Evolutionary conservation across 768 basidiomycete species (phyloP).

Genomic region (Tulasnella sp.): DNA sequence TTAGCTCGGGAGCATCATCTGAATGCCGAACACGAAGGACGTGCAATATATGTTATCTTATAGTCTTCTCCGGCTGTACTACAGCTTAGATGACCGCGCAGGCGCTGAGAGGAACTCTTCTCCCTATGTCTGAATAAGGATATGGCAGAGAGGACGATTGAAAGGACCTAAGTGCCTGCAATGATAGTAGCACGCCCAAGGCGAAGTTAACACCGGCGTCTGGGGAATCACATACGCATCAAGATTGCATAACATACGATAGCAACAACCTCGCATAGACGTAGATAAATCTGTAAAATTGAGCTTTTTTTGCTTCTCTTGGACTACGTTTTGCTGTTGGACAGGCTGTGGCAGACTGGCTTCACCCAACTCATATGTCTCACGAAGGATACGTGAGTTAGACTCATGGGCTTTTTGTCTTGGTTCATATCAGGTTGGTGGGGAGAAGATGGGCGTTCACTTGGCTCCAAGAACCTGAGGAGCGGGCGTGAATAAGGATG

Average conservation of each 20-base stretch:
- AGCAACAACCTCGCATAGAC: not conserved
- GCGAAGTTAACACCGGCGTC: not conserved
- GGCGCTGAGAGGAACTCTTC: not conserved
- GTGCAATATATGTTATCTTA: conserved; percentile 19
- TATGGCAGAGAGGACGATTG: not conserved
- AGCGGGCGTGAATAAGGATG: too few species aligned
- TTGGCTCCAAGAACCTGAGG: not conserved
- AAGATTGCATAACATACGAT: not conserved
- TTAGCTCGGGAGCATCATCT: not conserved
- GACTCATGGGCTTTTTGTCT: not conserved
- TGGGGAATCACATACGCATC: not conserved
- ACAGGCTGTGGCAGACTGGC: not conserved
- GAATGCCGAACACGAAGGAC: not conserved
- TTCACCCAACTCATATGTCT: not conserved
- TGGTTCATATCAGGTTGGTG: not conserved
- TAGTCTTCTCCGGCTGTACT: not conserved
- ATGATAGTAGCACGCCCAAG: not conserved
- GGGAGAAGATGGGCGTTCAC: not conserved
- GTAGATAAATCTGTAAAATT: not conserved
- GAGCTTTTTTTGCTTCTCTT: not conserved
- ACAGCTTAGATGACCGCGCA: not conserved
- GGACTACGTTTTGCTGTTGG: not conserved
- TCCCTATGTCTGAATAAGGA: not conserved
- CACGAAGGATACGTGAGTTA: not conserved
- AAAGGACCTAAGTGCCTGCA: not conserved